Percentiles rank a stretch among this genome's conserved stretches.
Evolutionary conservation across 305 asterid genomes (phyloP).

Genomic region (Plantago lanceolata): DNA sequence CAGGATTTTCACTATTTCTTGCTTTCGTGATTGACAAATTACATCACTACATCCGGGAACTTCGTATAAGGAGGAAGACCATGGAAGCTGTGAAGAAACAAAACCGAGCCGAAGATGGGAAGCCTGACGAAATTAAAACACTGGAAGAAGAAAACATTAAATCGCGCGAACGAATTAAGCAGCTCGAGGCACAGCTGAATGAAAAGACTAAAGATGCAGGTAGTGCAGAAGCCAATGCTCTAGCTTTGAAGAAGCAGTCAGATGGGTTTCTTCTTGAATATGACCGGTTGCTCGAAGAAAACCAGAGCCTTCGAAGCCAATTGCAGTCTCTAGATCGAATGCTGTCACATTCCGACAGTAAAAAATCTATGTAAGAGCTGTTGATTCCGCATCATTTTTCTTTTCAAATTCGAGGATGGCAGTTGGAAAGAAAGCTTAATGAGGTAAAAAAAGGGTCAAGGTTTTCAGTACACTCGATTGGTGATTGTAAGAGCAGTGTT

Average conservation of each 20-base stretch:
- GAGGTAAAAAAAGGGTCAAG: background rate
- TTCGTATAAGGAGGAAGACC: constrained; percentile 64
- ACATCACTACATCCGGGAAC: constrained; percentile 80
- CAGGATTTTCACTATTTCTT: constrained; percentile 85
- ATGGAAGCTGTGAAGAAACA: constrained; percentile 73
- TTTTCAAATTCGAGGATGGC: background rate
- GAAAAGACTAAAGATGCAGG: constrained; percentile 53
- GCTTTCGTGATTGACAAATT: constrained; percentile 75
- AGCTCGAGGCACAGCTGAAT: constrained; percentile 51
- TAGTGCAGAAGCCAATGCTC: constrained; percentile 59
- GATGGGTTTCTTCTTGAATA: constrained; percentile 88
- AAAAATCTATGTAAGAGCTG: constrained; percentile 50
- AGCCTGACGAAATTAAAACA: constrained; percentile 48
- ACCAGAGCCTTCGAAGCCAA: constrained; percentile 68
- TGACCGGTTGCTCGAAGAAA: constrained; percentile 84
- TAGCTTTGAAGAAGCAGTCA: constrained; percentile 75
- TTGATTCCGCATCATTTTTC: constrained; percentile 9
- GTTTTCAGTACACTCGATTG: background rate
- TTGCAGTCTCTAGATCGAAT: constrained; percentile 67
- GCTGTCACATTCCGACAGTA: constrained; percentile 61
- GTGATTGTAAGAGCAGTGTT: background rate
- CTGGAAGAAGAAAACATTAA: constrained; percentile 51
- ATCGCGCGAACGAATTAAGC: constrained; percentile 40
- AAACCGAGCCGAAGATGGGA: constrained; percentile 53
- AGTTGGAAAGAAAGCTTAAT: background rate